Base-by-base conservation (phyloP, 768 basidiomycete genomes). In the Trametes elegans region DNA sequence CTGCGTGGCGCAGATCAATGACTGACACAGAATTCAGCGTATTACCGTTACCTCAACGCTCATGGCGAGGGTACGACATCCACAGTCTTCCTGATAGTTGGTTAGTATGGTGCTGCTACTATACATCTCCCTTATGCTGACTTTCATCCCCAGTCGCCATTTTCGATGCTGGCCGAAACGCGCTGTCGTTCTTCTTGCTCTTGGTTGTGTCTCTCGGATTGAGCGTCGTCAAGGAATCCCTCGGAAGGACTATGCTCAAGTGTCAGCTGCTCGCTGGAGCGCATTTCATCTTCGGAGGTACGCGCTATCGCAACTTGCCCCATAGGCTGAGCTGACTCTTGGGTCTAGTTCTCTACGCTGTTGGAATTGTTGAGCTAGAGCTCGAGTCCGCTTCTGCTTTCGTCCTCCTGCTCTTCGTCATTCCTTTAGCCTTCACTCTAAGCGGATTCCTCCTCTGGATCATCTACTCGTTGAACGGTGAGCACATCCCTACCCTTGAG, bases 401-500 rank as follows among this genome's bases (percentile, higher is more conserved):
- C 49, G 69, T 92, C 45, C 79, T 97, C 24, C 75, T 99, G 57
- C 67, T 97, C 62, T 93, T 98, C 67, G 90, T 98, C 58, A 85
- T 98, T 56, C 97, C 97, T 5, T 77, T 99, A 44, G 91, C 96
- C 1, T 88, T 98, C 72, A 94, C 93, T 1, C 78, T 99, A n/a
- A 96, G 93, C 53, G 87, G 87, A 1, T 99, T 98, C 77, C 79
- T 99, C 23, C 79, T 96, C 60, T 98, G 96, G 96, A 98, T 96
- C 47, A 82, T 96, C 74, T 88, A 94, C 68, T 82, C 90, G 10
- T 75, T 97, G 44, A 94, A 93, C 64, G 86, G 93, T 93, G 58
- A 36, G 59, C 31, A n/a, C n/a, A n/a, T n/a, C n/a, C 7, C 11
- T 18, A 19, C 8, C 14, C 1, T 26, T 23, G 31, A 14, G 11